Evolutionary conservation across 805 yeast species (phyloP), one percentile per base, ranked within the genome.

Genomic region (Kazachstania africana): DNA sequence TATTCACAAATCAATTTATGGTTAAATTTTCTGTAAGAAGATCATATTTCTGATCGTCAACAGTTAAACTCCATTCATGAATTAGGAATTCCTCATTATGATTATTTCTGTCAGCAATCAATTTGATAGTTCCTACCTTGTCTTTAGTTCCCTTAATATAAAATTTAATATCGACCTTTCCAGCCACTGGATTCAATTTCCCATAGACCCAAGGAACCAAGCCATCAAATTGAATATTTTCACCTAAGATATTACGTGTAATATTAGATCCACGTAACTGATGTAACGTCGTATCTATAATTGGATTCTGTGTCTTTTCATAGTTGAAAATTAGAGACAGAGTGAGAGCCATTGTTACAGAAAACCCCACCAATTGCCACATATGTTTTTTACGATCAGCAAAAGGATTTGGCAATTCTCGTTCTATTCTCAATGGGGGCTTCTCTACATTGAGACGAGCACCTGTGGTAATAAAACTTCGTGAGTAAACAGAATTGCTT

Each of bases 261-360:
- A 59, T 39, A 8, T 68, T 64, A 2, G 88, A 78, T 49, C 95
- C 67, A 50, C 98, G 72, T 44, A 88, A 59, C 40, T 83, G 79
- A 55, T 83, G 85, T 53, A 91, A 62, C 4, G 95, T 79, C 5
- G 94, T 87, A 25, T 79, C 71, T 45, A 88, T 79, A 36, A 88
- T 70, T 1, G 97, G 96, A 10, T 95, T 82, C 27, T 80, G 75
- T 13, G 85, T 75, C 53, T 85, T 87, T 54, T 91, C 98, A 58
- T 88, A 87, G 63, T 91, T 87, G 69, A 88, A 78, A 46, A 88
- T 81, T 19, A 81, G 68, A 19, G 68, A 62, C 29, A 78, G 57
- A 2, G 78, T 59, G 4, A 65, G 57, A 16, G 68, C 67, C 69
- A 78, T 73, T 31, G 68, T 57, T 10, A 62, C 53, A 28, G 68